These are phyloP conservation scores for Picochlorum costavermella DNA, from an alignment of 139 green algal species.

Conservation along the genomic window DNA sequence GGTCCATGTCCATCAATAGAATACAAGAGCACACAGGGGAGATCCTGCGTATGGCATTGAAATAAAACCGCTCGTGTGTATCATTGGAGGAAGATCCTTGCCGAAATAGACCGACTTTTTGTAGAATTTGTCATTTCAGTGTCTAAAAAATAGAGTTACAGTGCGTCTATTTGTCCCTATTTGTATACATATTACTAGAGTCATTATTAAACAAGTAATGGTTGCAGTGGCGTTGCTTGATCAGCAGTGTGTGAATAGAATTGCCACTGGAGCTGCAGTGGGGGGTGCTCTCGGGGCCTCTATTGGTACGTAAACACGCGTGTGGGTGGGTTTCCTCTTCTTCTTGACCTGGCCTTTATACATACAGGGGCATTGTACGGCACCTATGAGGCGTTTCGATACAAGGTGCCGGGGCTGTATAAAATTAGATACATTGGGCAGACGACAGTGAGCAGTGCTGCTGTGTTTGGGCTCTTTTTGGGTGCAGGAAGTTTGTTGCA, in stretches of 20 bases:
- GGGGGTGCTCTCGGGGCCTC: slow-evolving; percentile 46
- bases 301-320: slow-evolving; percentile 31
- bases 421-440: slow-evolving; percentile 64
- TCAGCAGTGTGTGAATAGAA: slow-evolving; percentile 41
- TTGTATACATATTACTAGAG: neutral
- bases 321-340: neutral
- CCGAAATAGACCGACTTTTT: too few relatives aligned
- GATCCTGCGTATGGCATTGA: too few relatives aligned
- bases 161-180: too few relatives aligned
- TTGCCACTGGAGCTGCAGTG: slow-evolving; percentile 43
- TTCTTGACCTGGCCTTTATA: too few relatives aligned
- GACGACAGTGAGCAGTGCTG: slow-evolving; percentile 56
- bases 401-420: slow-evolving; percentile 54
- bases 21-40: too few relatives aligned
- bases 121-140: too few relatives aligned
- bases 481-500: slow-evolving; percentile 52
- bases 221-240: slow-evolving; percentile 37
- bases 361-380: slow-evolving; percentile 52
- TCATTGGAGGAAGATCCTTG: too few relatives aligned
- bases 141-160: too few relatives aligned
- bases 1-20: too few relatives aligned
- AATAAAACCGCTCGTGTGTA: too few relatives aligned
- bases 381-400: slow-evolving; percentile 57
- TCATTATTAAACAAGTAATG: neutral
- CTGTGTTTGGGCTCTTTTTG: slow-evolving; percentile 59